Evolutionary conservation across 2,329 filamentous ascomycete species (phyloP), one percentile per base, ranked within the genome.

Genomic region (Huntiella savannae): DNA sequence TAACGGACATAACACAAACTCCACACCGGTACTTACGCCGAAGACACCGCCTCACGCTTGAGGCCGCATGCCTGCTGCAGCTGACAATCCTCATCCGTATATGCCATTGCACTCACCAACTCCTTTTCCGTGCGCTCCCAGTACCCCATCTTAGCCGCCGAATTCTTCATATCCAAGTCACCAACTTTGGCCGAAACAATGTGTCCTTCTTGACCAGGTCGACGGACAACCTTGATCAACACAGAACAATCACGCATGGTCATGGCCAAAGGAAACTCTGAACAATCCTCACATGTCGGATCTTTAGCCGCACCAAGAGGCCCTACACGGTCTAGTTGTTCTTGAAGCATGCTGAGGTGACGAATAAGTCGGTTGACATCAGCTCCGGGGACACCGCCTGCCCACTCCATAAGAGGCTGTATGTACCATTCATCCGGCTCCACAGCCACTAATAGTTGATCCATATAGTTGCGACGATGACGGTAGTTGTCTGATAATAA

Each of bases 181-280:
- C 79, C 81, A 7, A 91, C 53, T 38, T 60, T 56, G 13, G 53
- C 50, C 5, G 50, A 46, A 11, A 51, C 48, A n/a, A 7, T 33
- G 15, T 39, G 46, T 32, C 37, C 38, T 11, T 38, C 8, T 10
- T 40, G 51, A 2, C 60, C 60, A 47, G 35, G 32, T 10, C 37
- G 37, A 4, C 47, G 40, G 6, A 46, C 45, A 8, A 85, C 69
- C 54, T 74, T 73, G 36, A 84, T 64, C 55, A 79, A 86, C 54
- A 82, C 71, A 3, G 80, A 83, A 58, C 82, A 86, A 63, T 91
- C 83, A 43, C 83, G 67, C 52, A 91, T 59, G 3, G 83, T 87
- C 82, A 88, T 88, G 47, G 81, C 80, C 5, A 82, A 64, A 10
- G 72, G 69, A 50, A 82, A 76, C 22, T 70, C 63, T 12, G 13